These are phyloP conservation scores for Corrigiola litoralis DNA, from an alignment of 179 eudicot genomes.

Conservation along the genomic window DNA sequence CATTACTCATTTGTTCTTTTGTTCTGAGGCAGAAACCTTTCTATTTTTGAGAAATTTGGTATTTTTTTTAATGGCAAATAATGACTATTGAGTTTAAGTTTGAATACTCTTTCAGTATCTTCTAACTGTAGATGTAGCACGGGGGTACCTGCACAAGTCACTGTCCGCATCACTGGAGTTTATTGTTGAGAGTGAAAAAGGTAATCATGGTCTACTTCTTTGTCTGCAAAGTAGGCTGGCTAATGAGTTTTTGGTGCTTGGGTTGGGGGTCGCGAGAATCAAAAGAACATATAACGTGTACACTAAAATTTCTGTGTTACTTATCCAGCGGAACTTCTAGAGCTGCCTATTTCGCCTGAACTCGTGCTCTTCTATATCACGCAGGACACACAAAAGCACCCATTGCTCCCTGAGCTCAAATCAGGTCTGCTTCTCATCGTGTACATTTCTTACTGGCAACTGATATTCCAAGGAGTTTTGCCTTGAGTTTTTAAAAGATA, in stretches of 20 bases:
- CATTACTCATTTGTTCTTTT: not conserved
- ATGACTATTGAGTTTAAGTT: not conserved
- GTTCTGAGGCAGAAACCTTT: no score
- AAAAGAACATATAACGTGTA: not conserved
- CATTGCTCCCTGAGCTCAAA: constrained; percentile 62
- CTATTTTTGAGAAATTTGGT: no score
- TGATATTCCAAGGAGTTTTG: not conserved
- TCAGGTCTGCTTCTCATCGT: constrained; percentile 40
- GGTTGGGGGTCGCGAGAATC: not conserved
- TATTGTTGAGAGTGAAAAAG: constrained; percentile 60
- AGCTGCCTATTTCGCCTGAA: constrained; percentile 63
- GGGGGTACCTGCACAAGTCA: constrained; percentile 70
- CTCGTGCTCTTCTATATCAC: constrained; percentile 67
- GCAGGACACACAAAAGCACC: constrained; percentile 75
- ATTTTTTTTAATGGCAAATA: no score
- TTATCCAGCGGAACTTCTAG: constrained; percentile 49
- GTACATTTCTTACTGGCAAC: not conserved
- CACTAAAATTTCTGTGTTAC: constrained; percentile 4
- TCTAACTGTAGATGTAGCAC: constrained; percentile 49
- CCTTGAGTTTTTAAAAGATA: not conserved
- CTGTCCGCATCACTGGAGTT: constrained; percentile 64
- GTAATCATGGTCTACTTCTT: constrained; percentile 15
- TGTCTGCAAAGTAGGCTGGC: not conserved
- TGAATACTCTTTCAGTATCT: constrained; percentile 45
- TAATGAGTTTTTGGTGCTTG: not conserved